Evolutionary conservation across 1,284 basidiomycete species (phyloP).

Genomic region (Irpex lacteus): DNA sequence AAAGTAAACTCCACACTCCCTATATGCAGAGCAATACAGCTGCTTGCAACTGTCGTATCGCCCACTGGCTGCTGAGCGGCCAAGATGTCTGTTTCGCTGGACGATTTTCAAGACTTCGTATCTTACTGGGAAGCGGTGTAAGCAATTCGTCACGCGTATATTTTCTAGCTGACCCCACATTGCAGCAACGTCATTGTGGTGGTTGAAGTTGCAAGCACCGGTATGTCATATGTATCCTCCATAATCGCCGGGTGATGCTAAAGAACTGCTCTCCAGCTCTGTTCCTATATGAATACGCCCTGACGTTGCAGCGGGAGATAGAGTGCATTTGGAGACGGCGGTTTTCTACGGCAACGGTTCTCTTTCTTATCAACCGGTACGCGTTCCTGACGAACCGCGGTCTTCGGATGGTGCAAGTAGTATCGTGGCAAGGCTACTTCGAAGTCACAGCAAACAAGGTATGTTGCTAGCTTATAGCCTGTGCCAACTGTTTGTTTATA

Average conservation of each 20-base stretch:
- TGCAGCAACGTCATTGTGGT: no score
- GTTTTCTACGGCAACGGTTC: neutral
- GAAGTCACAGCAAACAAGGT: conserved; percentile 10
- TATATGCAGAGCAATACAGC: no score
- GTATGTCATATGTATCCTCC: conserved; percentile 7
- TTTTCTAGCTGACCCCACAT: no score
- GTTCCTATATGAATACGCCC: neutral
- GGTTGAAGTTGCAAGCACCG: neutral
- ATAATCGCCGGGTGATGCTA: conserved; percentile 1
- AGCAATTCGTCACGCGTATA: no score
- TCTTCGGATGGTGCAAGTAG: conserved; percentile 13
- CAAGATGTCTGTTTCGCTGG: no score
- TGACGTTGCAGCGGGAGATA: neutral
- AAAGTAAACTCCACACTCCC: no score
- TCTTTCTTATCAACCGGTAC: conserved; percentile 11
- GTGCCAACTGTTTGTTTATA: neutral
- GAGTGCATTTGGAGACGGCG: neutral
- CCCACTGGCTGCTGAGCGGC: no score
- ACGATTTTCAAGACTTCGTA: no score
- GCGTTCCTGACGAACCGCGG: conserved; percentile 16
- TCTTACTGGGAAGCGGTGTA: no score
- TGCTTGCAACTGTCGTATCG: no score
- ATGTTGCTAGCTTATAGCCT: neutral
- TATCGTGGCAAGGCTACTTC: conserved; percentile 14
- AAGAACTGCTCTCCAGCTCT: neutral